Evolutionary conservation across 2,329 filamentous ascomycete species (phyloP).

Genomic region (Ceratocystis lukuohia): DNA sequence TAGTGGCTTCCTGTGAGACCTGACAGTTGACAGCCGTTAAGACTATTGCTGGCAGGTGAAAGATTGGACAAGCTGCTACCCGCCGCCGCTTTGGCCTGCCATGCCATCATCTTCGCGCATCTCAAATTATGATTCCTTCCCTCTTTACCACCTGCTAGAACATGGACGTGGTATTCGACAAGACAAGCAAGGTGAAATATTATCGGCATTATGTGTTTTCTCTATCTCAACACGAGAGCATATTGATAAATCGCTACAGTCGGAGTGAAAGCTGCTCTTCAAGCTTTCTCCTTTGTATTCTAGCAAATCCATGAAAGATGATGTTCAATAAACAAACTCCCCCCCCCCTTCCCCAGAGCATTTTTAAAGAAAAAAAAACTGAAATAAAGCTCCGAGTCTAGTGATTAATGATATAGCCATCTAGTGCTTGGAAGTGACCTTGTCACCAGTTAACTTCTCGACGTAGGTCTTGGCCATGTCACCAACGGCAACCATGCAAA

Average conservation of each 20-base stretch:
- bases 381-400: not conserved
- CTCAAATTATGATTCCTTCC: no score
- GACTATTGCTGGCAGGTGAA: not conserved
- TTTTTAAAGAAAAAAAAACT: not conserved
- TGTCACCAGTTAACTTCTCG: slow-evolving; percentile 51
- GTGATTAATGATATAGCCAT: not conserved
- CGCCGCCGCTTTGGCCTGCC: no score
- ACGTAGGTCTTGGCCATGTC: slow-evolving; percentile 71
- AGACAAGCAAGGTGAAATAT: not conserved
- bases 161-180: not conserved
- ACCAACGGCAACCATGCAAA: slow-evolving; percentile 98
- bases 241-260: not conserved
- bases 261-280: not conserved
- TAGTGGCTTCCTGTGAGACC: not conserved
- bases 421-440: slow-evolving; percentile 55
- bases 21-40: not conserved
- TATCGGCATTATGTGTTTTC: not conserved
- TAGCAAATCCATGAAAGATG: not conserved
- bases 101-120: no score
- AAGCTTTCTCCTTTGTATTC: not conserved
- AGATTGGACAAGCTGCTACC: no score
- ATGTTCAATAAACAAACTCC: not conserved
- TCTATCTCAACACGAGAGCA: not conserved
- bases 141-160: no score
- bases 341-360: not conserved